Base-by-base conservation (phyloP, 177 flowering plant species). In the Vitis hybrid region DNA sequence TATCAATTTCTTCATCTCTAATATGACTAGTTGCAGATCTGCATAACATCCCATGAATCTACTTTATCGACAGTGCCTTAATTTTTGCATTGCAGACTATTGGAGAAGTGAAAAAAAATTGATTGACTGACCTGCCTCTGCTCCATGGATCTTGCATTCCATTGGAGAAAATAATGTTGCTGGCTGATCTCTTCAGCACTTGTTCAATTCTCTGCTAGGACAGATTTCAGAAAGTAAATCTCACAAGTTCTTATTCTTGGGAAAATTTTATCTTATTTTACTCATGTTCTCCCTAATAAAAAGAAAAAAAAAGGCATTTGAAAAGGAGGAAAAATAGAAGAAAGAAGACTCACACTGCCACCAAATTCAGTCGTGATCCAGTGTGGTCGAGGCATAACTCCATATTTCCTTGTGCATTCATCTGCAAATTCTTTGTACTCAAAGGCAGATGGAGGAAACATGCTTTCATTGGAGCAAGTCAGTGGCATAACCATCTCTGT, bases 321-420 rank as follows among this genome's bases (percentile, higher is more conserved):
- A 48, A 3, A 45, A 18, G 10, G 10, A 57, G 60, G 13, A 53
- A 20, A 61, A 48, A 5, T 57, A 13, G 11, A 22, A n/a, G 14
- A 54, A 66, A 5, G 34, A 54, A 51, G 19, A 48, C 87, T 80
- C 31, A 88, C 92, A 49, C 58, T n/a, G 72, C 92, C 89, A 18
- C 89, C 88, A 64, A 79, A 88, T 81, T 88, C 87, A 50, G 92
- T 86, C 1, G 84, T 86, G 55, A 88, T 86, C 92, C 88, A 86
- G n/a, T 86, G 88, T 2, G 80, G 82, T 29, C 86, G 77, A 60
- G 92, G 88, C 69, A 2, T 63, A 19, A 83, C 83, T 54, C 87
- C 86, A 57, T 61, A 84, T 2, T 53, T 68, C 12, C 14, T 68
- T 76, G 15, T 64, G 82, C 91, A 85, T 1, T 63, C 13, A 15